A percentile compares a stretch with the other conserved stretches of the same genome.
These are phyloP conservation scores for Climacium dendroides DNA, from an alignment of 225 moss, liverwort and hornwort genomes.

Conservation along the genomic window DNA sequence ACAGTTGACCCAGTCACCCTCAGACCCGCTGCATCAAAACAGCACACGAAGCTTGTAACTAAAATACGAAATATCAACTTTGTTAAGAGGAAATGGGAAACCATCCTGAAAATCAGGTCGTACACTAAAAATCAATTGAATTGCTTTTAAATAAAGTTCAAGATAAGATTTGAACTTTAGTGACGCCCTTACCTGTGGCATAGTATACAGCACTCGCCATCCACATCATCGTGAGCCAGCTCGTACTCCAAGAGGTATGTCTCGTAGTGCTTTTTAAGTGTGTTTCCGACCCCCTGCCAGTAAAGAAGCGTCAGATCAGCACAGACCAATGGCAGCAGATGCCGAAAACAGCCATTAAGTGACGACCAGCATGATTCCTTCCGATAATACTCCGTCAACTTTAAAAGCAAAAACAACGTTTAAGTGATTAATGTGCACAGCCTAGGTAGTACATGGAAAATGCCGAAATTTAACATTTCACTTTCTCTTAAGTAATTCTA, in stretches of 20 bases:
- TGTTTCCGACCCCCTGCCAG: conserved; percentile 87
- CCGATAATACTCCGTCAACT: background rate
- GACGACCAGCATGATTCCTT: background rate
- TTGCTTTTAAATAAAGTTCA: background rate
- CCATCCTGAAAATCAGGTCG: background rate
- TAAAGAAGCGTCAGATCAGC: background rate
- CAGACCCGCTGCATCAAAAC: conserved; percentile 57
- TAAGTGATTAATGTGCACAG: background rate
- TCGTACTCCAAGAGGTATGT: conserved; percentile 94
- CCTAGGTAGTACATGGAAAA: background rate
- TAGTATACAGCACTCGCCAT: conserved; percentile 98
- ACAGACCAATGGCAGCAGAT: background rate
- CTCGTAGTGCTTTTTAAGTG: conserved; percentile 97
- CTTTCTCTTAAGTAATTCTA: background rate
- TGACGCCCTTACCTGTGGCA: conserved; percentile 70
- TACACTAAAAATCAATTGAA: background rate
- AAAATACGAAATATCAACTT: background rate
- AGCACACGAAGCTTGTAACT: background rate
- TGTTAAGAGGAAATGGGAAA: background rate
- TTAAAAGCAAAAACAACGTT: background rate
- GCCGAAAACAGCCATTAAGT: background rate
- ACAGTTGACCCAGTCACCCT: conserved; percentile 99
- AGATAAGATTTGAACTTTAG: background rate
- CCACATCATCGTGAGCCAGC: conserved; percentile 96
- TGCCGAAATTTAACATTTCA: background rate